Base-by-base conservation (phyloP, 257 asterid genomes). In the Cinchona pubescens region DNA sequence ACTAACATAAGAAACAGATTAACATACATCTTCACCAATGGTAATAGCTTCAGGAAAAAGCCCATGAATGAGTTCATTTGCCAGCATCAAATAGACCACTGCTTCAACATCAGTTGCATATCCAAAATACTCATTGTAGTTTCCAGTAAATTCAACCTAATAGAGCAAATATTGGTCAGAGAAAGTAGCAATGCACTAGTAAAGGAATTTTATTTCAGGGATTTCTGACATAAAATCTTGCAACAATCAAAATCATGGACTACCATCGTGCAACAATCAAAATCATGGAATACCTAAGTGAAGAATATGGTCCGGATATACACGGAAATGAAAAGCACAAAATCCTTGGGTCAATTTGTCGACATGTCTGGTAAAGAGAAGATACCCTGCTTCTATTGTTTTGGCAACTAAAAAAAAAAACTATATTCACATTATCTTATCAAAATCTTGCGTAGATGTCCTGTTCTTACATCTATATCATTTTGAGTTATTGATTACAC, bases 41-140 rank as follows among this genome's bases (percentile, higher is more conserved):
- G 93, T 69, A 76, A 92, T 88, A 64, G 97, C 94, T 75, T 87
- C 90, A 25, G 99, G 99, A 83, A 88, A 95, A 71, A 95, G 93
- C 71, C 96, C 96, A 4, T 92, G 98, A 63, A 95, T 92, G 77
- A 95, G 86, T 86, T 95, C 98, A 76, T 92, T 92, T 76, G 86
- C 99, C 81, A 95, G 87, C 98, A 95, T 95, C 92, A 95, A 75
- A 85, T 92, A 95, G 82, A 91, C 96, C 74, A 95, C 92, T 74
- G 98, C 99, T 83, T 95, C 99, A 71, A 95, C 96, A 84, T 95
- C 98, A 63, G 98, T 95, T 61, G 94, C 81, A 27, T 56, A 79
- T 71, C 98, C 96, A 74, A 91, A 92, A 78, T 95, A 95, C 90
- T 92, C 99, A 25, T 69, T 65, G 87, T 95, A 95, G 87, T 95